Percentiles rank a stretch among this genome's conserved stretches.
Evolutionary conservation across 2,329 filamentous ascomycete genomes (phyloP).

Genomic region (Chaetomium olivaceum): DNA sequence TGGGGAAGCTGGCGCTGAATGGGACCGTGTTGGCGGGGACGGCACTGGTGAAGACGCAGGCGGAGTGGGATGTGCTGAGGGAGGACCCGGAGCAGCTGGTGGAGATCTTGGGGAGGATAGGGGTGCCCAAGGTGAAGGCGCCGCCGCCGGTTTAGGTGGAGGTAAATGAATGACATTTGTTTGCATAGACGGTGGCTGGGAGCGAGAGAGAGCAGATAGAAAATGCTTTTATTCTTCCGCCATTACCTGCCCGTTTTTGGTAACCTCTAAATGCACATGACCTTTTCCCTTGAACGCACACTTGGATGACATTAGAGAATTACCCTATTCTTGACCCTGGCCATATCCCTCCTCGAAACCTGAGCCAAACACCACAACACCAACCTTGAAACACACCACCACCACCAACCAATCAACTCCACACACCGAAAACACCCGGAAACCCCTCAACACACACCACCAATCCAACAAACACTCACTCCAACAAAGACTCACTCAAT

Average conservation of each 20-base stretch:
- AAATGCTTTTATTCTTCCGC: not conserved
- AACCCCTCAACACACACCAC: not conserved
- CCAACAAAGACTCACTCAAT: not conserved
- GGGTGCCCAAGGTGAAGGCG: constrained; percentile 35
- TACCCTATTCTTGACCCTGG: not conserved
- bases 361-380: not conserved
- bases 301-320: not conserved
- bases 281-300: not conserved
- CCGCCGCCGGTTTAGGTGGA: not conserved
- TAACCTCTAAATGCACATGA: not conserved
- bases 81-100: constrained; percentile 43
- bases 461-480: not conserved
- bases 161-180: not conserved
- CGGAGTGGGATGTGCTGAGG: constrained; percentile 57
- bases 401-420: not conserved
- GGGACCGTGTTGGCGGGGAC: constrained; percentile 66
- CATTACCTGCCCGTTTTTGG: not conserved
- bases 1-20: constrained; percentile 55
- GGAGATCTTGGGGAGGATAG: constrained; percentile 46
- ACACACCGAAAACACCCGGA: not conserved
- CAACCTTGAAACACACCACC: not conserved
- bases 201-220: not conserved
- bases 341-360: no score
- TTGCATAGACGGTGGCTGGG: not conserved
- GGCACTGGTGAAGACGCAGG: constrained; percentile 60